Base-by-base conservation (phyloP, 495 filamentous ascomycete species). In the Margaritispora aquatica region DNA sequence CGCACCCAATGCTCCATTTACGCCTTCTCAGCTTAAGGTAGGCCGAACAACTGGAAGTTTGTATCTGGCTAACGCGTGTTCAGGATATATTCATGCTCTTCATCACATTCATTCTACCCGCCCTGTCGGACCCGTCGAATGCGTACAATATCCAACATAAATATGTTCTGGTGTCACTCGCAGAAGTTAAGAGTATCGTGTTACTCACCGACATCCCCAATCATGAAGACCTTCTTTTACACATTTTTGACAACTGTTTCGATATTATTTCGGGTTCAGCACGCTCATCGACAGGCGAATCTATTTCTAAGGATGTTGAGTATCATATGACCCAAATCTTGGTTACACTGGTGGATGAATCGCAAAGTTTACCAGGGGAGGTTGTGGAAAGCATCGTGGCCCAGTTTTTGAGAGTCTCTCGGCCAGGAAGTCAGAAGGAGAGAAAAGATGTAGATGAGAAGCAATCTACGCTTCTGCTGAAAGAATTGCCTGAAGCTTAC, bases 1-100 rank as follows among this genome's bases (percentile, higher is more conserved):
- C 75, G 94, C 94, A 27, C 94, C 94, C 3, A 86, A 97, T 81
- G 94, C 94, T 71, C 94, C 94, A 11, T 97, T 95, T 73, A 96
- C 90, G 10, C 83, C 79, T 26, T 81, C 85, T 52, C 93, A 97
- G 73, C 77, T 99, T 26, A 96, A 94, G 88, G 92, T 96, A 68
- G 63, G 73, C 29, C 9, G 9, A 21, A 10, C 26, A 24, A 19
- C 31, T n/a, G 10, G 36, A 27, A 38, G 51, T 34, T 10, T 54
- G 31, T 49, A 19, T 17, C 19, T 24, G 54, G 53, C 66, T 63
- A 58, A 64, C 56, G 11, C 23, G 23, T 26, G 51, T 44, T n/a
- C 69, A 96, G 93, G 91, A 97, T 72, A 89, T 97, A 56, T 99
- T 97, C 71, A 89, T 85, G 20, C 86, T 96, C 58, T 88, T 96